Percentiles rank a stretch among this genome's conserved stretches.
Evolutionary conservation across 2,329 filamentous ascomycete species (phyloP).

Genomic region (Aspergillus chevalieri): DNA sequence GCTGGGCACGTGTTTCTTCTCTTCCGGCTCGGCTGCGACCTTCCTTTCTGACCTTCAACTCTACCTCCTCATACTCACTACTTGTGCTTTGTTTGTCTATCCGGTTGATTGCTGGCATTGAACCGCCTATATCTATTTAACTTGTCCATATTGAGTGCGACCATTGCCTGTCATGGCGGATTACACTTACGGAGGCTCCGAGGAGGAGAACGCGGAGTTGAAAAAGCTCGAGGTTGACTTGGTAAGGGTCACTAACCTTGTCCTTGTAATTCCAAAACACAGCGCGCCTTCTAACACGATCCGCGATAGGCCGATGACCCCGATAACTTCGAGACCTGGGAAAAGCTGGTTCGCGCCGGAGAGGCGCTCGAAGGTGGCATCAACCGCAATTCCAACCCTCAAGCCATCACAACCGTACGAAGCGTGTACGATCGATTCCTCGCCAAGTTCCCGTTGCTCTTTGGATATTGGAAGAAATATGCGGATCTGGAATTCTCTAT

Average conservation of each 20-base stretch:
- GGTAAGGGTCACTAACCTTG: conserved; percentile 46
- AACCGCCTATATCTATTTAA: not conserved
- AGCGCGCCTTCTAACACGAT: conserved; percentile 6
- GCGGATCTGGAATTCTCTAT: conserved; percentile 96
- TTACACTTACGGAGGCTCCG: conserved; percentile 65
- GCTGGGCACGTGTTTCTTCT: conserved; percentile 5
- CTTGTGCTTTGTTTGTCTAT: conserved; percentile 2
- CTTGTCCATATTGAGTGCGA: not conserved
- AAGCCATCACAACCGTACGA: conserved; percentile 80
- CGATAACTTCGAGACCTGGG: conserved; percentile 93
- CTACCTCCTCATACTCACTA: not conserved
- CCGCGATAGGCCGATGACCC: conserved; percentile 56
- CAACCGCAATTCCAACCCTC: conserved; percentile 92
- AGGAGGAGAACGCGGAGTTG: conserved; percentile 77
- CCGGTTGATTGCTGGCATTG: not conserved
- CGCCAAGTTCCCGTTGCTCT: conserved; percentile 87
- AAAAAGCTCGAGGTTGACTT: conserved; percentile 71
- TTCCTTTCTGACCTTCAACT: not conserved
- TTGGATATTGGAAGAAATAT: conserved; percentile 99
- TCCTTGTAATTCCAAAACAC: not conserved
- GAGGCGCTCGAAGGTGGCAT: conserved; percentile 86
- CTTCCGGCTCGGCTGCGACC: conserved; percentile 3
- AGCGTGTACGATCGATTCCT: conserved; percentile 89
- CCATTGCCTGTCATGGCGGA: conserved; percentile 55
- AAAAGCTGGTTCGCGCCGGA: conserved; percentile 77